Conservation (phyloP, 768 basidiomycete genomes). For the Mrakia blollopis region DNA sequence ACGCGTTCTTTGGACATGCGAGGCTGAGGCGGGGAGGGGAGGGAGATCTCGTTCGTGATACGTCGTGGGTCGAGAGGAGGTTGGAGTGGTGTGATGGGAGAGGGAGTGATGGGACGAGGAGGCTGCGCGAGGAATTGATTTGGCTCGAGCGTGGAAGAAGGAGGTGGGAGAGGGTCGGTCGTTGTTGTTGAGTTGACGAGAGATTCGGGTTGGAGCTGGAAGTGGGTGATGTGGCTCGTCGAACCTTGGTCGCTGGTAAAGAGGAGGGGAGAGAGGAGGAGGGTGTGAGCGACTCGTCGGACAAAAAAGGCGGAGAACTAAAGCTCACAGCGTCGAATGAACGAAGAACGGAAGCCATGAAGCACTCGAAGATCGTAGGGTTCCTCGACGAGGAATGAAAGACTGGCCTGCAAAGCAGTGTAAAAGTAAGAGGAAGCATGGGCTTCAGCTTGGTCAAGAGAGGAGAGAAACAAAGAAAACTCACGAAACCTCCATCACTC, state of each 20-base stretch:
- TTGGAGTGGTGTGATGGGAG: background rate
- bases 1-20: no score
- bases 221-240: background rate
- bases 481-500: background rate
- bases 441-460: background rate
- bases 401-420: background rate
- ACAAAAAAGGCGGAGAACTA: background rate
- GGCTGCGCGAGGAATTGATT: background rate
- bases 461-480: no score
- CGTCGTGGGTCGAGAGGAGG: background rate
- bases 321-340: background rate
- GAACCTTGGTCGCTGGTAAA: background rate
- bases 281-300: background rate
- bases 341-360: background rate
- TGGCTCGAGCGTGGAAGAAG: background rate
- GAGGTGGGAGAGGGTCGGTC: background rate
- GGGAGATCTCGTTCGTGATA: background rate
- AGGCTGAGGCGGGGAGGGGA: background rate
- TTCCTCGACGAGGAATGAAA: background rate
- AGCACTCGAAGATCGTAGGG: background rate
- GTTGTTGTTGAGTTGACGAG: no score
- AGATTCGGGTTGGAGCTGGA: background rate
- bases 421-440: background rate
- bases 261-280: background rate
- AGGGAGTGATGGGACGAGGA: background rate